These are phyloP conservation scores for Botrytis porri DNA, from an alignment of 2,329 filamentous ascomycete genomes.

Conservation along the genomic window DNA sequence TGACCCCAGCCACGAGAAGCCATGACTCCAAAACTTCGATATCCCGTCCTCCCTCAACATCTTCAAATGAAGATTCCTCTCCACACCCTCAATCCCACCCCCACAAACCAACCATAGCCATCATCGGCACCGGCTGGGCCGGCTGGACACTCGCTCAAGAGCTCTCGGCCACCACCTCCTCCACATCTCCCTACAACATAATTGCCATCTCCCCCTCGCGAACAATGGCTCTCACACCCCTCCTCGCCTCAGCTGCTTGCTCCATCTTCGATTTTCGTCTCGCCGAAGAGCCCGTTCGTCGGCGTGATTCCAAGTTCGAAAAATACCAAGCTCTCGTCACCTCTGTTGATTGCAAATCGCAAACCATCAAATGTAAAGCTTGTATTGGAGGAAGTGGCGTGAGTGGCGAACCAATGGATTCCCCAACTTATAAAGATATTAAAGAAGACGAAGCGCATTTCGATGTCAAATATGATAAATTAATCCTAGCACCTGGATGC, in stretches of 20 bases:
- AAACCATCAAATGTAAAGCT: constrained; percentile 38
- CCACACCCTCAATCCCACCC: neutral
- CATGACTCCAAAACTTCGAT: neutral
- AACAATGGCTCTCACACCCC: constrained; percentile 45
- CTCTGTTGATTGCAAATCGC: constrained; percentile 39
- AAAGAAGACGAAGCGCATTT: constrained; percentile 33
- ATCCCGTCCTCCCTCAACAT: neutral
- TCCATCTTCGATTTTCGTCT: constrained; percentile 45
- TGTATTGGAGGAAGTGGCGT: constrained; percentile 12
- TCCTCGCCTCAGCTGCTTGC: constrained; percentile 45
- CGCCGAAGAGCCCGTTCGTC: constrained; percentile 43
- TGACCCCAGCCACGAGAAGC: neutral
- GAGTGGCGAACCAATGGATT: neutral
- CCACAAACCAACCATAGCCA: neutral
- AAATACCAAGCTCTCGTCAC: constrained; percentile 16
- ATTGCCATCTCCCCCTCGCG: constrained; percentile 43
- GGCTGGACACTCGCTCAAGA: constrained; percentile 41
- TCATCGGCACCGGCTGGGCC: constrained; percentile 31
- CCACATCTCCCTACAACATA: constrained; percentile 37
- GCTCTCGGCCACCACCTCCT: constrained; percentile 36
- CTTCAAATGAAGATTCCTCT: neutral
- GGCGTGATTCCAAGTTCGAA: neutral
- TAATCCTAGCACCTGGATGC: constrained; percentile 45
- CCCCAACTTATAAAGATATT: neutral
- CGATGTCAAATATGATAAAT: constrained; percentile 41